Evolutionary conservation across 176 grass and related monocot genomes (phyloP), one percentile per base, ranked within the genome.

Genomic region (Oryza punctata): DNA sequence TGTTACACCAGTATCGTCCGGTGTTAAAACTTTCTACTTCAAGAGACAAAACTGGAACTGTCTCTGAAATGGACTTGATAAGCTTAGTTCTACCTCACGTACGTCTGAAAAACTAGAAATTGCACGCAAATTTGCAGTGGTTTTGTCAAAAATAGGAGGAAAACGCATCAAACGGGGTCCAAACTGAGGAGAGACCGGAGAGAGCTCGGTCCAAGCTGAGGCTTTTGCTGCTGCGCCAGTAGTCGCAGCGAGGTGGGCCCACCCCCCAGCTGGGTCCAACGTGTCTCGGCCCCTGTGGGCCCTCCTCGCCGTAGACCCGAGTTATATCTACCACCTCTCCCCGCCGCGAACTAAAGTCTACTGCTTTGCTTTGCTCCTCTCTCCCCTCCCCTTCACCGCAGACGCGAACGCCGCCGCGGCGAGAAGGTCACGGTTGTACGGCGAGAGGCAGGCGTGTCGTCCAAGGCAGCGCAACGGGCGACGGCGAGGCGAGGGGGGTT

Each of bases 201-300:
- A 60, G 38, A 37, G 13, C 35, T 52, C 7, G 59, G 81, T 75
- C 71, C 70, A 75, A 75, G 28, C 49, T n/a, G 19, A 9, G 16
- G 18, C 45, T 10, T 13, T 15, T 57, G 52, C 19, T 28, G 18
- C 49, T 8, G 49, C 24, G 50, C 19, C 19, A 24, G 70, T 25
- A 54, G 77, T 67, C 21, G 79, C 79, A 32, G 35, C 40, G 85
- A 7, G 72, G 68, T 40, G 74, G 67, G 19, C 60, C 70, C 44
- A 54, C 11, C 21, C 38, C 28, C 38, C 76, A 89, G 71, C 82
- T 81, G 87, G 70, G 82, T 85, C 87, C 87, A 76, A 77, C 67
- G 67, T 35, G 69, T 5, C 26, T 8, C 13, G 13, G 29, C 5
- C 69, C 68, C 67, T n/a, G n/a, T n/a, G n/a, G n/a, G n/a, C n/a